Evolutionary conservation across 768 basidiomycete species (phyloP).

Genomic region (Podaxis sp.): DNA sequence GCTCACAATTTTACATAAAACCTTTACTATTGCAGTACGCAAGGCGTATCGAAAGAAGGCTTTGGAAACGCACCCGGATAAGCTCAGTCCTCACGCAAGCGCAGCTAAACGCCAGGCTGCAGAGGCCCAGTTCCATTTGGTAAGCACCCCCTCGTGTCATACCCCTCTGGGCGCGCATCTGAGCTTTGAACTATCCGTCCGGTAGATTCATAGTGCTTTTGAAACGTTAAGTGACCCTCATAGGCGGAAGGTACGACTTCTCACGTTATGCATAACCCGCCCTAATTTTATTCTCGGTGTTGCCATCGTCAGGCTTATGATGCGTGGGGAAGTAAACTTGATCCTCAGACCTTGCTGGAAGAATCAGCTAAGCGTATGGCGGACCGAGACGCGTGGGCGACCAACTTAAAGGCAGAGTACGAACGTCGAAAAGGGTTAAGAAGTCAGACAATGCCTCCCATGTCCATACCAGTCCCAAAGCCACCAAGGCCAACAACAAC

Average conservation of each 20-base stretch:
- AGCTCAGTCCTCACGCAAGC: conserved; percentile 54
- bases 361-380: conserved; percentile 15
- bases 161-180: background rate
- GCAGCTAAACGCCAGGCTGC: conserved; percentile 52
- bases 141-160: conserved; percentile 26
- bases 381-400: conserved; percentile 19
- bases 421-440: conserved; percentile 9
- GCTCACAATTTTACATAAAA: background rate
- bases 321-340: conserved; percentile 13
- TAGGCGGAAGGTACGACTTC: conserved; percentile 50
- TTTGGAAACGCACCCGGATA: conserved; percentile 74
- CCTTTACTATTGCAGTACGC: conserved; percentile 45
- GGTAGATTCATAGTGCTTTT: conserved; percentile 64
- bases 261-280: background rate
- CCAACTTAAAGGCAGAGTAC: conserved; percentile 15
- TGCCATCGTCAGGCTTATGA: conserved; percentile 11
- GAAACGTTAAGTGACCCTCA: conserved; percentile 53
- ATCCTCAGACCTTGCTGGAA: conserved; percentile 15
- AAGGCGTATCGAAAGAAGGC: conserved; percentile 67
- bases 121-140: conserved; percentile 61
- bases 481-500: background rate
- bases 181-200: background rate
- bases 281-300: background rate
- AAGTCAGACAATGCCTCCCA: conserved; percentile 2
- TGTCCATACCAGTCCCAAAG: conserved; percentile 1